Evolutionary conservation across 495 filamentous ascomycete genomes (phyloP).

Genomic region (Neurospora hispaniola): DNA sequence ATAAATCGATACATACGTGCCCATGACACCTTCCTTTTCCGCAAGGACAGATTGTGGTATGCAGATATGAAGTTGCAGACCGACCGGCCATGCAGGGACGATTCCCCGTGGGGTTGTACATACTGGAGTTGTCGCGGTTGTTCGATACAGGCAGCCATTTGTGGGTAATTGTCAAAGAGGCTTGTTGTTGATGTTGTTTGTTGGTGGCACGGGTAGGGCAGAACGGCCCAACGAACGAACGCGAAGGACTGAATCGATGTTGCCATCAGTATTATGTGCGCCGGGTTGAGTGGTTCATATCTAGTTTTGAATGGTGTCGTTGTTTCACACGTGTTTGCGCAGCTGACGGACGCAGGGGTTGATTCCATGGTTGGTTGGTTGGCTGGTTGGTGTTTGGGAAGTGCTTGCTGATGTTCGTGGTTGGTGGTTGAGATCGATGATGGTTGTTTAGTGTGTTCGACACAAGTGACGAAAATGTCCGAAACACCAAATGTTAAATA

Average conservation of each 20-base stretch:
- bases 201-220: background rate
- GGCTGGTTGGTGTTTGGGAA: background rate
- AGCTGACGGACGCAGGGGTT: background rate
- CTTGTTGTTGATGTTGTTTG: background rate
- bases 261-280: background rate
- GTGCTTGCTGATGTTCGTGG: background rate
- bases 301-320: background rate
- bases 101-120: background rate
- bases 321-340: background rate
- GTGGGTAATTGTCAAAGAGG: background rate
- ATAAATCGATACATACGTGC: background rate
- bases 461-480: background rate
- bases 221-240: background rate
- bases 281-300: background rate
- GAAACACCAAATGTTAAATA: background rate
- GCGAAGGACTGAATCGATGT: background rate
- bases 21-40: background rate
- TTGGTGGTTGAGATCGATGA: background rate
- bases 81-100: background rate
- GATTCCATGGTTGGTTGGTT: background rate
- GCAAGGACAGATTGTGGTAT: background rate
- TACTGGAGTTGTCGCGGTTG: background rate
- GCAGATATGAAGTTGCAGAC: background rate
- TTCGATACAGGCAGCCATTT: background rate
- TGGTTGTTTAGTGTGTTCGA: background rate